A percentile compares a stretch with the other conserved stretches of the same genome.
Conservation (phyloP, 495 filamentous ascomycete species). For the Tuber indicum region DNA sequence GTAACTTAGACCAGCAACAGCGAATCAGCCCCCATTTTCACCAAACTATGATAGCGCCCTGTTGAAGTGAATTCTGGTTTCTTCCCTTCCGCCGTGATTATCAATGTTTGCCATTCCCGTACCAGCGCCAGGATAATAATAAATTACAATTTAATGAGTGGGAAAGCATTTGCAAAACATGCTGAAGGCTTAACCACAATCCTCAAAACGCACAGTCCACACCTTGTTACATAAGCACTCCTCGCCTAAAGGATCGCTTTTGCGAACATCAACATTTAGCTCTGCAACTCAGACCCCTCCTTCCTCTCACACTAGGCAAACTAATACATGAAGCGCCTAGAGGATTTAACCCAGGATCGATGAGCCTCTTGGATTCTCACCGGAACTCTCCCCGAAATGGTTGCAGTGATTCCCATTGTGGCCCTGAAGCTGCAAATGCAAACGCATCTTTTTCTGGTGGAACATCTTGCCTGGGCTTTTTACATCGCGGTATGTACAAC, state of each 20-base stretch:
- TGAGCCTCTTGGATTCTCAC: background rate
- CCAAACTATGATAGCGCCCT: background rate
- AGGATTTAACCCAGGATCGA: constrained; percentile 1
- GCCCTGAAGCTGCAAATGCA: constrained; percentile 1
- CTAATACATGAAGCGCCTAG: constrained; percentile 3
- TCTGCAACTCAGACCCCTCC: background rate
- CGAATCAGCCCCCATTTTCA: background rate
- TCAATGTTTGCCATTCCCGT: background rate
- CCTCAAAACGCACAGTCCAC: background rate
- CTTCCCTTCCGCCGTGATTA: background rate
- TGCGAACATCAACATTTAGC: background rate
- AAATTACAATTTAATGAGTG: background rate
- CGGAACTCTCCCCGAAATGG: constrained; percentile 4
- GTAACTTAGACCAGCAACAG: background rate
- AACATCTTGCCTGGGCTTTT: constrained; percentile 1
- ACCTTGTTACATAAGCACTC: constrained; percentile 4
- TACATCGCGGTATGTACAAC: constrained; percentile 2
- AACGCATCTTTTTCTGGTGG: constrained; percentile 2
- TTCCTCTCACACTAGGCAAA: background rate
- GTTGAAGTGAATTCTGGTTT: background rate
- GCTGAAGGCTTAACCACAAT: background rate
- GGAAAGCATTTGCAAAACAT: background rate
- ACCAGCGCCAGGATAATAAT: background rate
- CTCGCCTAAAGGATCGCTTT: background rate
- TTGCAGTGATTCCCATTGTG: constrained; percentile 1